Evolutionary conservation across 1,284 basidiomycete species (phyloP), one percentile per base, ranked within the genome.

Genomic region (Phlebopus sp.): DNA sequence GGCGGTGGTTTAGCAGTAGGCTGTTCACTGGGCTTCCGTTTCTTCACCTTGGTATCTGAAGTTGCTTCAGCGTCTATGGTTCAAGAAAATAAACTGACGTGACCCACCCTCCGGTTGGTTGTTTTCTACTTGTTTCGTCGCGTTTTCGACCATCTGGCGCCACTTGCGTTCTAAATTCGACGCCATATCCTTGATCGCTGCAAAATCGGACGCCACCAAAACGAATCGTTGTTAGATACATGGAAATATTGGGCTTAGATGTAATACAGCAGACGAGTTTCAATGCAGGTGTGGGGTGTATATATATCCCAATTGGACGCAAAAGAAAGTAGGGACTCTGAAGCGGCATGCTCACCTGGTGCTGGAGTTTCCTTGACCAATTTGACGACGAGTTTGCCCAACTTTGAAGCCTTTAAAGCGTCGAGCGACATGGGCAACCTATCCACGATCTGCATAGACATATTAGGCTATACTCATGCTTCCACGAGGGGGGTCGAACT

Each of bases 101-200:
- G 77, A 84, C 86, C 71, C 69, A 90, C 86, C 87, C 74, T 88
- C 85, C 51, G 62, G 58, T 44, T 67, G 68, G 57, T 78, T 77
- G 49, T 54, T 71, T 57, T 77, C 74, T 60, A 52, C 64, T 59
- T 64, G 64, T 67, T 76, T 79, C 67, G 69, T 67, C 53, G 67
- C 59, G 52, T 50, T 58, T 52, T 70, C 63, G 44, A 85, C 69
- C 66, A 88, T 69, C 55, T 74, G 71, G 54, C 85, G 80, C 88
- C 88, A 91, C 72, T 81, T 82, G 63, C 78, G 80, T 71, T 89
- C 86, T 71, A 91, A 74, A 71, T 88, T 90, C 64, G 79, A 79
- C 60, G 89, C 88, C 84, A 91, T 87, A 73, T 91, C 89, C 82
- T 88, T 87, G 84, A 90, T 81, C 69, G 88, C 88, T 90, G 74